These are phyloP conservation scores for Cryphonectria naterciae DNA, from an alignment of 2,329 filamentous ascomycete genomes.

Conservation along the genomic window DNA sequence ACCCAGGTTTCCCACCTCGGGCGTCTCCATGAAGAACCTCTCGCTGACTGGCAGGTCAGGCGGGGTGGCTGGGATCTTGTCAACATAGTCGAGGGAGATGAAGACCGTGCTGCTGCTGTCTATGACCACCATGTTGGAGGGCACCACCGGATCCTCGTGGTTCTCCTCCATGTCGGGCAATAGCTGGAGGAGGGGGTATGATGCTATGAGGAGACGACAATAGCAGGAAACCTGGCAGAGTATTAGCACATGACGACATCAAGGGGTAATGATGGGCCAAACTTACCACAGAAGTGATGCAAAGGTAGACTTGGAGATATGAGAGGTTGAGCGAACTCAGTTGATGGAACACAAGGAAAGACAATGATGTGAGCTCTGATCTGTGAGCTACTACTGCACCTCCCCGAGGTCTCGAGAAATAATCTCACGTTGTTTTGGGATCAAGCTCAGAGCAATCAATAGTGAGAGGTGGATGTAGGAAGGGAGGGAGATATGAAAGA, in stretches of 20 bases:
- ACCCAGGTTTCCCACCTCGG: too few relatives aligned
- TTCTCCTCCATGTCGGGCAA: neutral
- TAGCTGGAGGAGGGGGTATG: neutral
- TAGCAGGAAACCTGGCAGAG: neutral
- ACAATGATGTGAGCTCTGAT: neutral
- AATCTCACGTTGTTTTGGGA: neutral
- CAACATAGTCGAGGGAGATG: conserved; percentile 2
- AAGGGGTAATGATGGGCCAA: neutral
- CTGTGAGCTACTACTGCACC: neutral
- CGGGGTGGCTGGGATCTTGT: neutral
- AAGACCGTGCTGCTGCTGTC: neutral
- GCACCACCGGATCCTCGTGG: neutral
- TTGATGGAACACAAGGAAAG: neutral
- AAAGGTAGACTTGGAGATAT: neutral
- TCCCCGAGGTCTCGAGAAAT: neutral
- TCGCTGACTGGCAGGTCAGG: neutral
- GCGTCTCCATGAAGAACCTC: neutral
- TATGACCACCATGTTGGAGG: conserved; percentile 4
- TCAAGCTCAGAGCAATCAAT: neutral
- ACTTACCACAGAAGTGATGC: neutral
- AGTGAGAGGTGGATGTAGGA: neutral
- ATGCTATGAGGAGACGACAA: neutral
- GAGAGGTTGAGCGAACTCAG: neutral
- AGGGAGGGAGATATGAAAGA: neutral
- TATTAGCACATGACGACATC: neutral